Conservation (phyloP, 2,329 filamentous ascomycete genomes). For the Teratosphaeria nubilosa region DNA sequence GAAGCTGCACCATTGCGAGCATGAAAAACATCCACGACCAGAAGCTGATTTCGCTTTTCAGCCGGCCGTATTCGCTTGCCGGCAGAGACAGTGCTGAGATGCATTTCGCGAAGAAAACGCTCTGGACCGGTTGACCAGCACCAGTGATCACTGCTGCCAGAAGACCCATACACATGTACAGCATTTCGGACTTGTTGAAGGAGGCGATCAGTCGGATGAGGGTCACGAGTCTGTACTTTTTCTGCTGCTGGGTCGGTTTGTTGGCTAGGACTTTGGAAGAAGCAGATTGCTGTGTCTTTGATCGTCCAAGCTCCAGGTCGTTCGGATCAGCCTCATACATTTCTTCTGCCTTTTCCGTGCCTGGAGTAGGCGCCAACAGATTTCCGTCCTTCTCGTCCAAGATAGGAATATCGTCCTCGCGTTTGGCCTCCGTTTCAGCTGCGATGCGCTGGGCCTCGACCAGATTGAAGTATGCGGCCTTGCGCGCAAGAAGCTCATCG, state of each 20-base stretch:
- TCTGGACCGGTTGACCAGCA: constrained; percentile 64
- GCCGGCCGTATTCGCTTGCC: constrained; percentile 40
- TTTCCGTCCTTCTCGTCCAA: constrained; percentile 21
- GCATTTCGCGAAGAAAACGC: constrained; percentile 81
- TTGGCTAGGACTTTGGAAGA: constrained; percentile 63
- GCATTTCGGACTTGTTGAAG: constrained; percentile 67
- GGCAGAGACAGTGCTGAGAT: constrained; percentile 61
- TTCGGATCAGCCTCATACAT: constrained; percentile 45
- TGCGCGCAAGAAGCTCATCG: constrained; percentile 59
- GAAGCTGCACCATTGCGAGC: constrained; percentile 63
- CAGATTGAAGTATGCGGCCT: constrained; percentile 70
- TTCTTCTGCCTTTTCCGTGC: constrained; percentile 20
- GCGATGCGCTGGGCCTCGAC: constrained; percentile 82
- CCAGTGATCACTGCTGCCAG: constrained; percentile 68
- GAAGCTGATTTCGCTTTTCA: constrained; percentile 66
- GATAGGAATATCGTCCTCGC: constrained; percentile 29
- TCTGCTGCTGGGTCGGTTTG: constrained; percentile 38
- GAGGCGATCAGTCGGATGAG: constrained; percentile 68
- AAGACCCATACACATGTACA: constrained; percentile 62
- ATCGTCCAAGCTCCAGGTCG: constrained; percentile 49
- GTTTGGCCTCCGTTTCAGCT: constrained; percentile 47
- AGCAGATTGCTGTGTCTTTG: constrained; percentile 43
- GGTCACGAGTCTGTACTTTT: constrained; percentile 61
- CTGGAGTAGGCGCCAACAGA: constrained; percentile 12
- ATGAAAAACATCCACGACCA: constrained; percentile 86